Base-by-base conservation (phyloP, 2,329 filamentous ascomycete species). In the Arachnomyces sp. region DNA sequence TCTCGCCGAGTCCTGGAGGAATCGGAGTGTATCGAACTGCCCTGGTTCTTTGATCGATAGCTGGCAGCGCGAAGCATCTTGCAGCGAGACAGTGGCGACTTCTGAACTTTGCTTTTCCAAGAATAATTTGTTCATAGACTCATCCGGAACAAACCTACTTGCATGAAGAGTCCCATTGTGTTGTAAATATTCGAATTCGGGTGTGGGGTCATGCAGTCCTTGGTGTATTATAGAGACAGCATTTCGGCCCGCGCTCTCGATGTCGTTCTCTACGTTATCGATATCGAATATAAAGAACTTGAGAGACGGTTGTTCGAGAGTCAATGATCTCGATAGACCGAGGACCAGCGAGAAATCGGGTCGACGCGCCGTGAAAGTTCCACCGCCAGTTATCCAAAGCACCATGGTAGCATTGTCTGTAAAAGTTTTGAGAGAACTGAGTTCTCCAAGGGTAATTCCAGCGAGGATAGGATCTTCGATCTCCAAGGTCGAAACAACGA, bases 221-320 rank as follows among this genome's bases (percentile, higher is more conserved):
- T 36, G 14, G 5, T 25, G 45, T 18, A 25, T 25, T 5, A 25
- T 25, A 5, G 21, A 25, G 21, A 25, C 5, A 25, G 21, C 21
- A 9, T 25, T 25, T 5, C 9, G 21, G 9, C 5, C 9, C 5
- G 21, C 5, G 21, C 21, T 5, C 5, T 25, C 5, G 13, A 50
- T 44, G 18, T 44, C 42, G 16, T 13, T 14, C 15, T 34, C 31
- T 12, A 28, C 28, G 17, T 42, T 39, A 29, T 52, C 51, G 17
- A 52, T 15, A 33, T 53, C 50, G 31, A 43, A 47, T 3, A 31
- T 40, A 16, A 44, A 47, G 30, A 52, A 47, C n/a, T 36, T 41
- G 8, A 53, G 44, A 25, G 49, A 47, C 4, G 51, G 51, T 31
- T 53, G 51, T 31, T 53, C 51, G 29, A 49, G 40, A 28, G 45